phyloP scores from a whole-genome alignment of 1,139 yeast genomes.

The Yamadazyma diddensiae region DNA sequence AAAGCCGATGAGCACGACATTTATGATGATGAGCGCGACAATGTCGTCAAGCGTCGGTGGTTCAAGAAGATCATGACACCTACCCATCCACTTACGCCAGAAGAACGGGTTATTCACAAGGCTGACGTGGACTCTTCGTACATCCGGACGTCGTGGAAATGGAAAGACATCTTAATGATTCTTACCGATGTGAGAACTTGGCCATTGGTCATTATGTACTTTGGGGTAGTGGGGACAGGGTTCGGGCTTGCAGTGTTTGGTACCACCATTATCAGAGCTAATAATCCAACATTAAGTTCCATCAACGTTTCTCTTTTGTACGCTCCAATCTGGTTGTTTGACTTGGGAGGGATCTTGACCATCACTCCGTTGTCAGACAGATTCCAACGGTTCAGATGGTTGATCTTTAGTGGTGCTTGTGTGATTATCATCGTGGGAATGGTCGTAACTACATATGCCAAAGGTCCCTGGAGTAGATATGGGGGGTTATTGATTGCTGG shows the following conservation, averaged over 20 bases:
- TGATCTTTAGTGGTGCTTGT: conserved; percentile 61
- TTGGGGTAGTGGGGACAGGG: conserved; percentile 90
- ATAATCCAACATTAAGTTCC: conserved; percentile 61
- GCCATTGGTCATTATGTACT: conserved; percentile 85
- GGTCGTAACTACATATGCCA: conserved; percentile 73
- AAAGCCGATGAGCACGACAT: conserved; percentile 4
- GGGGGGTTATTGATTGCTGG: conserved; percentile 82
- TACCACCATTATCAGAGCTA: conserved; percentile 69
- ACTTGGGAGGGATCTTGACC: conserved; percentile 70
- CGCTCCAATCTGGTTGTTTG: conserved; percentile 91
- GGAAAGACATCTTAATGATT: conserved; percentile 57
- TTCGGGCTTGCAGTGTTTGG: conserved; percentile 84
- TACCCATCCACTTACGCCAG: conserved; percentile 49
- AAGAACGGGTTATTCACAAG: conserved; percentile 57
- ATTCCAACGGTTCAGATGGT: conserved; percentile 54
- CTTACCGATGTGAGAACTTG: conserved; percentile 65
- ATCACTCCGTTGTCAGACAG: conserved; percentile 80
- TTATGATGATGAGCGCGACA: neutral
- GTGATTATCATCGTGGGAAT: conserved; percentile 70
- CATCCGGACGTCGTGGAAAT: conserved; percentile 50
- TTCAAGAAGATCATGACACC: conserved; percentile 34
- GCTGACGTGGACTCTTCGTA: conserved; percentile 55
- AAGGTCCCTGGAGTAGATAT: conserved; percentile 70
- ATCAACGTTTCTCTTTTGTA: conserved; percentile 71
- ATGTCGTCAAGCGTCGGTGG: conserved; percentile 7